Conservation (phyloP, 805 yeast species). For the Candida broadrunensis region DNA sequence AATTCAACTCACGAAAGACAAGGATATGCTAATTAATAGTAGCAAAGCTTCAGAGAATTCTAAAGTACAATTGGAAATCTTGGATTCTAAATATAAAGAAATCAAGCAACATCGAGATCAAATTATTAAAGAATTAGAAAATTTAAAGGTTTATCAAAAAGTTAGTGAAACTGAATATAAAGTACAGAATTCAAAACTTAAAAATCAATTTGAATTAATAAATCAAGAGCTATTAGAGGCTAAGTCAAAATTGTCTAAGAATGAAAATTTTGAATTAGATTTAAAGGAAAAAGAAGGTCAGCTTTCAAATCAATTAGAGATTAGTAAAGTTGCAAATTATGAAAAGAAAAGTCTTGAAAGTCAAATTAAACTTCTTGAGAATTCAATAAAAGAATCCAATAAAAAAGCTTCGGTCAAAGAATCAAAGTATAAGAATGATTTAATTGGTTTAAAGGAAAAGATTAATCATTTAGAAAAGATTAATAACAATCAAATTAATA, state of each 20-base stretch:
- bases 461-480: constrained; percentile 12
- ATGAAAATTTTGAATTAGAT: constrained; percentile 12
- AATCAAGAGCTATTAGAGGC: not conserved
- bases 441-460: constrained; percentile 2
- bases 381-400: constrained; percentile 6
- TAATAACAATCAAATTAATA: constrained; percentile 26
- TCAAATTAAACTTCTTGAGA: constrained; percentile 15
- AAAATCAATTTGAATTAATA: constrained; percentile 7
- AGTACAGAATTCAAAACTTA: constrained; percentile 1
- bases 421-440: constrained; percentile 2
- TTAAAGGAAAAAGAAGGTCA: constrained; percentile 13
- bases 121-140: constrained; percentile 3
- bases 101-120: not conserved
- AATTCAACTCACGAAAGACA: constrained; percentile 13
- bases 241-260: constrained; percentile 11
- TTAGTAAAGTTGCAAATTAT: constrained; percentile 13
- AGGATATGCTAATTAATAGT: constrained; percentile 14
- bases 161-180: not conserved
- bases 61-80: constrained; percentile 21
- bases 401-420: constrained; percentile 1
- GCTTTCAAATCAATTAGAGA: constrained; percentile 11
- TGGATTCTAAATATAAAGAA: constrained; percentile 10
- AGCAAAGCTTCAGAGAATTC: constrained; percentile 25
- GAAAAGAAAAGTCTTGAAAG: constrained; percentile 21
- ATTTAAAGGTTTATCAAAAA: not conserved